Conservation (phyloP, 306 rosid species). For the Argentina anserina region DNA sequence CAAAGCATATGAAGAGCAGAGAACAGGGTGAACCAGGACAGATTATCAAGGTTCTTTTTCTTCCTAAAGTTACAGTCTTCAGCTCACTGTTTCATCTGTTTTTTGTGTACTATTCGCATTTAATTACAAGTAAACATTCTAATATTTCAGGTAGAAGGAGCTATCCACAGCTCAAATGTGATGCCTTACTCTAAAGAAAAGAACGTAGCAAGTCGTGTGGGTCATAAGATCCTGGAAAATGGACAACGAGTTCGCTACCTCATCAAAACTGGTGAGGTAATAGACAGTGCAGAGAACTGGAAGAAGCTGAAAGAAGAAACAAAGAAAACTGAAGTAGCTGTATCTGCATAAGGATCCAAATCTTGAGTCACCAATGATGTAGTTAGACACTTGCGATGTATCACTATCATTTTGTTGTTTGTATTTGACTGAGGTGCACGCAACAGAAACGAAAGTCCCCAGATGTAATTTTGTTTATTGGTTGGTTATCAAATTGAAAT, state of each 20-base stretch:
- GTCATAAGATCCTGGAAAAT: constrained; percentile 77
- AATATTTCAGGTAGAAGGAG: constrained; percentile 66
- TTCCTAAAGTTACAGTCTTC: constrained; percentile 9
- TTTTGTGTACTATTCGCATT: constrained; percentile 10
- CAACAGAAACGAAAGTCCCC: neutral
- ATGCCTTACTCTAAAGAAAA: constrained; percentile 92
- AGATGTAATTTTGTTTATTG: constrained; percentile 7
- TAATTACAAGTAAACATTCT: neutral
- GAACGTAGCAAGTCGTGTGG: constrained; percentile 87
- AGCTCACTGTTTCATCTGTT: neutral
- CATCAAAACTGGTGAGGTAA: constrained; percentile 84
- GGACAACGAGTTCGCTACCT: constrained; percentile 85
- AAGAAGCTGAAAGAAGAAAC: constrained; percentile 63
- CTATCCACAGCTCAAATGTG: constrained; percentile 95
- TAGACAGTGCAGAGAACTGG: constrained; percentile 71
- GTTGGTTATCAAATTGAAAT: constrained; percentile 1
- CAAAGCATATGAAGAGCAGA: constrained; percentile 82
- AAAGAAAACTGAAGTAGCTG: constrained; percentile 61
- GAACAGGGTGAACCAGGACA: constrained; percentile 89
- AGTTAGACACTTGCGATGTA: constrained; percentile 32
- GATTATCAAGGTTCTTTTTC: constrained; percentile 62
- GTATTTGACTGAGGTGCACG: constrained; percentile 1
- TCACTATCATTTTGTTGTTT: constrained; percentile 16
- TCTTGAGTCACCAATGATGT: constrained; percentile 23
- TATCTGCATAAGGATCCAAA: constrained; percentile 35